Conservation (phyloP, 1,284 basidiomycete genomes). For the Sporisorium exsertum region DNA sequence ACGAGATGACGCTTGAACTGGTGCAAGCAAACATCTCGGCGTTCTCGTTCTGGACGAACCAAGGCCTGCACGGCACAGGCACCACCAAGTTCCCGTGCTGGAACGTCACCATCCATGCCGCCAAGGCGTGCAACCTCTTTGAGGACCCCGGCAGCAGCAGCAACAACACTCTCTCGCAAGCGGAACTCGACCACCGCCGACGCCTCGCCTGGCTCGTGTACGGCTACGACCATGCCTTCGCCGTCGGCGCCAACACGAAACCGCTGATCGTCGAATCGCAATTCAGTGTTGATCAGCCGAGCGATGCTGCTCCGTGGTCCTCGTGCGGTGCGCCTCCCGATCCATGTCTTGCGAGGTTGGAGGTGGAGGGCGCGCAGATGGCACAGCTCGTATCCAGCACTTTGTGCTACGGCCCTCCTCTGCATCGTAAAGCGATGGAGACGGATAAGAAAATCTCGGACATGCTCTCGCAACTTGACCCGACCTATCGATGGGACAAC, state of each 20-base stretch:
- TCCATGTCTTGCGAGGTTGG: conserved; percentile 29
- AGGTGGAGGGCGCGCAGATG: conserved; percentile 40
- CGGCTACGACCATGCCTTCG: conserved; percentile 50
- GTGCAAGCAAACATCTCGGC: conserved; percentile 47
- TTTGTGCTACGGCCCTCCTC: conserved; percentile 38
- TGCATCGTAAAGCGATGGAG: conserved; percentile 51
- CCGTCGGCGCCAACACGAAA: conserved; percentile 45
- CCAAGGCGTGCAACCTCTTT: conserved; percentile 35
- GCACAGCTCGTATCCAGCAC: conserved; percentile 43
- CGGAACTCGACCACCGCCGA: conserved; percentile 41
- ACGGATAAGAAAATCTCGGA: conserved; percentile 33
- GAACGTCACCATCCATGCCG: conserved; percentile 45
- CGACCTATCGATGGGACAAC: conserved; percentile 28
- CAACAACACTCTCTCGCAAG: conserved; percentile 4
- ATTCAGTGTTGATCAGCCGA: conserved; percentile 51
- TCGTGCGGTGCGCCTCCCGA: conserved; percentile 39
- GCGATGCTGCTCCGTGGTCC: conserved; percentile 38
- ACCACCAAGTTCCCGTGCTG: conserved; percentile 41
- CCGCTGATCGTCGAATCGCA: conserved; percentile 49
- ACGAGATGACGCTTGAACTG: conserved; percentile 49
- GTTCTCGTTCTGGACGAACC: conserved; percentile 46
- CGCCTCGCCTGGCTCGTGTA: conserved; percentile 51
- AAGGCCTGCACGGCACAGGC: conserved; percentile 39
- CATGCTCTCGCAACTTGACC: conserved; percentile 22
- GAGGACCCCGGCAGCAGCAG: conserved; percentile 33